These are phyloP conservation scores for Beta macrorhiza DNA, from an alignment of 179 eudicot genomes.

Conservation along the genomic window DNA sequence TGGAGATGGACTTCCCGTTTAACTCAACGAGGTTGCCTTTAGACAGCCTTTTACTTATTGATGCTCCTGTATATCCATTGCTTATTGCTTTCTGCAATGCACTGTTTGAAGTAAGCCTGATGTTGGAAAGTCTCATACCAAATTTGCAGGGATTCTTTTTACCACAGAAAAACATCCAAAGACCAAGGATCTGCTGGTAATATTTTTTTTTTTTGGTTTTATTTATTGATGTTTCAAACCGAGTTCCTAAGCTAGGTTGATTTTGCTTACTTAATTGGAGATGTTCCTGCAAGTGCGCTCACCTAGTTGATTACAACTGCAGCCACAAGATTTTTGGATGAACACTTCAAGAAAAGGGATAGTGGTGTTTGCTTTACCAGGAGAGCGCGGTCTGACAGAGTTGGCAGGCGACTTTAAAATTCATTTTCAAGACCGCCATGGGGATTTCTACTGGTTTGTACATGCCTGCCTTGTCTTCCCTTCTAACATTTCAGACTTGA, in stretches of 20 bases:
- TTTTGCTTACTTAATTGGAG: not conserved
- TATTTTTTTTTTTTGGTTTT: constrained; percentile 7
- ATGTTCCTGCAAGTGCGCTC: constrained; percentile 2
- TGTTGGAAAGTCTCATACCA: constrained; percentile 9
- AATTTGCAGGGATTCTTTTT: constrained; percentile 71
- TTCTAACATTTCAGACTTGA: not conserved
- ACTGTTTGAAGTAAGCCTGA: constrained; percentile 12
- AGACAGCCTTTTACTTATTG: not conserved
- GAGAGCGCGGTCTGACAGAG: constrained; percentile 94
- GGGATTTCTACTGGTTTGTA: constrained; percentile 95
- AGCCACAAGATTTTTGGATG: constrained; percentile 98
- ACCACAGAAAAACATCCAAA: constrained; percentile 86
- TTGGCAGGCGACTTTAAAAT: constrained; percentile 87
- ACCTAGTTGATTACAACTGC: constrained; percentile 27
- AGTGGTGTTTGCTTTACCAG: constrained; percentile 94
- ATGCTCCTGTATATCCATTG: not conserved
- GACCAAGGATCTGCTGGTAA: constrained; percentile 88
- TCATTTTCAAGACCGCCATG: constrained; percentile 95
- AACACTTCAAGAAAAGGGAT: constrained; percentile 87
- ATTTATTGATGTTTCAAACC: not conserved
- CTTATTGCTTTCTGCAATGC: not conserved
- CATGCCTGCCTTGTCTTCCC: constrained; percentile 5
- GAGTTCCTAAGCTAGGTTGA: not conserved
- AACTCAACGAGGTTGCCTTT: not conserved
- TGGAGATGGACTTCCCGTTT: not conserved